phyloP scores from a whole-genome alignment of 208 protist genomes.

The Trypanosoma grayi region DNA sequence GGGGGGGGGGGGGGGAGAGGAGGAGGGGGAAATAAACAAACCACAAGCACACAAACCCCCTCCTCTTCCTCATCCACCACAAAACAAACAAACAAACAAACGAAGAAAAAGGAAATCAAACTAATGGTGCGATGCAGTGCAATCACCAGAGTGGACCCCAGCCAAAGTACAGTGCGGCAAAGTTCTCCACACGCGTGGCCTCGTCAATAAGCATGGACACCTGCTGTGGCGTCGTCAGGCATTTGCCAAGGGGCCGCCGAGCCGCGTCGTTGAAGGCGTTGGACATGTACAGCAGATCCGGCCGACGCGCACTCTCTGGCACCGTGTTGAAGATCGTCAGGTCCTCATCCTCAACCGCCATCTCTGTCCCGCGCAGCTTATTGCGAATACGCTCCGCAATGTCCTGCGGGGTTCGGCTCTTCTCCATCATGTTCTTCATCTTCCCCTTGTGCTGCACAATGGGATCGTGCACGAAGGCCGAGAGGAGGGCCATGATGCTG shows the following conservation, averaged over 20 bases:
- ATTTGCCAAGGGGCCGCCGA: slow-evolving; percentile 36
- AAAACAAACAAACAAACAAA: too few relatives aligned
- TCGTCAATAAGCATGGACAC: slow-evolving; percentile 89
- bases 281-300: slow-evolving; percentile 88
- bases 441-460: slow-evolving; percentile 97
- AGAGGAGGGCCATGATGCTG: slow-evolving; percentile 98
- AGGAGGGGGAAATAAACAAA: too few relatives aligned
- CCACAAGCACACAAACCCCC: too few relatives aligned
- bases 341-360: slow-evolving; percentile 72
- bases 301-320: slow-evolving; percentile 63
- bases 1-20: too few relatives aligned
- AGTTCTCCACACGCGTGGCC: slow-evolving; percentile 85
- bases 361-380: slow-evolving; percentile 99
- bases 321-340: slow-evolving; percentile 82
- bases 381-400: slow-evolving; percentile 96
- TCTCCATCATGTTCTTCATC: slow-evolving; percentile 97
- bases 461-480: slow-evolving; percentile 99
- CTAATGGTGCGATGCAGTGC: too few relatives aligned
- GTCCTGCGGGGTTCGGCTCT: slow-evolving; percentile 81
- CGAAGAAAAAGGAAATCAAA: too few relatives aligned
- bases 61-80: too few relatives aligned
- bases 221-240: slow-evolving; percentile 65
- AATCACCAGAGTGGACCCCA: slow-evolving; percentile 91
- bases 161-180: slow-evolving; percentile 89
- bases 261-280: slow-evolving; percentile 85